Percentiles rank a stretch among this genome's conserved stretches.
phyloP scores from a whole-genome alignment of 2,329 filamentous ascomycete species.

The Exophiala lecanii-corni region DNA sequence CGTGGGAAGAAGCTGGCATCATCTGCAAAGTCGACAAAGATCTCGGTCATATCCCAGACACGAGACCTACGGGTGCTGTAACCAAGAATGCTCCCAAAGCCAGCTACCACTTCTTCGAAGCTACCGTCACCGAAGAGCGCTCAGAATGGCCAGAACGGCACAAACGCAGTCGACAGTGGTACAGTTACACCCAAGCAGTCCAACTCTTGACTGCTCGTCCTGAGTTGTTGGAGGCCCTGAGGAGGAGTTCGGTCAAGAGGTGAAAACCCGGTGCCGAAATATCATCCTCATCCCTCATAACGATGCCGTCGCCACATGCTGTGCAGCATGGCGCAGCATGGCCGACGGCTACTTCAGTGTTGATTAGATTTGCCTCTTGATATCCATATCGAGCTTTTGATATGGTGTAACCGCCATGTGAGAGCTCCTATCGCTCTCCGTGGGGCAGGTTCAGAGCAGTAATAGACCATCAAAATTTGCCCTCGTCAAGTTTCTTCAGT shows the following conservation, averaged over 20 bases:
- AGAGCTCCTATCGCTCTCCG: no score
- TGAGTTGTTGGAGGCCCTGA: slow-evolving; percentile 82
- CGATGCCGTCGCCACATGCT: no score
- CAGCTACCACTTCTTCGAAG: slow-evolving; percentile 63
- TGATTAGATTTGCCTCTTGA: no score
- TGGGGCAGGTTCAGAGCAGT: no score
- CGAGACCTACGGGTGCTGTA: slow-evolving; percentile 54
- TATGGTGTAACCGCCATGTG: no score
- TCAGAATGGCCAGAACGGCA: slow-evolving; percentile 88
- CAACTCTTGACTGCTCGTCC: slow-evolving; percentile 72
- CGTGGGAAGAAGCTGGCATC: slow-evolving; percentile 97
- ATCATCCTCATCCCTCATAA: no score
- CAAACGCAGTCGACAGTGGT: slow-evolving; percentile 87
- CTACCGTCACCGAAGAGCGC: slow-evolving; percentile 79
- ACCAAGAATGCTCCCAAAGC: slow-evolving; percentile 63
- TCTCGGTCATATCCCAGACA: slow-evolving; percentile 80
- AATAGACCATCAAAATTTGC: no score
- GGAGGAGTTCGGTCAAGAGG: slow-evolving; percentile 66
- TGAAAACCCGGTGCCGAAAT: no score
- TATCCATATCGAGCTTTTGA: no score
- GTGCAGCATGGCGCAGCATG: no score
- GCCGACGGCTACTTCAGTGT: no score
- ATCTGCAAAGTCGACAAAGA: slow-evolving; percentile 78
- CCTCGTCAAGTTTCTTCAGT: no score
- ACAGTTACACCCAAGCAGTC: slow-evolving; percentile 76